phyloP scores from a whole-genome alignment of 83 land plant species.

The Picea engelmannii region DNA sequence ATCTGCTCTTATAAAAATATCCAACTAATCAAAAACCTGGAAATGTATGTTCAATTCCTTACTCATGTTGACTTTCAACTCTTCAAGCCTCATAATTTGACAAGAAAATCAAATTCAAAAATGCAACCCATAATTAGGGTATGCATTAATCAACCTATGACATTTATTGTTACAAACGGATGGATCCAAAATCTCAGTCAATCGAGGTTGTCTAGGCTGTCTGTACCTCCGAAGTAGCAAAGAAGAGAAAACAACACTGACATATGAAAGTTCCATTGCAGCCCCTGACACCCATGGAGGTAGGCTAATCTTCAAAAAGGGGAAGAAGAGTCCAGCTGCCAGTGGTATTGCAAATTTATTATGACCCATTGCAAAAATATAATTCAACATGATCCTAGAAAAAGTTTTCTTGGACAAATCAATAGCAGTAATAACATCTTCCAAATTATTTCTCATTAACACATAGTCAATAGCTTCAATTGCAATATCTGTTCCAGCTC shows the following conservation, averaged over 20 bases:
- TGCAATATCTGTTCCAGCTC: not conserved
- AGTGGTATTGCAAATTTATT: constrained; percentile 88
- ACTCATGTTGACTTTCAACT: no score
- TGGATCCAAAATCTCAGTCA: constrained; percentile 68
- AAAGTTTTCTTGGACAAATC: constrained; percentile 94
- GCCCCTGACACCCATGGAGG: constrained; percentile 99
- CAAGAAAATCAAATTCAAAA: not conserved
- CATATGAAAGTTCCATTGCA: constrained; percentile 93
- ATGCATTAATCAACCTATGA: not conserved
- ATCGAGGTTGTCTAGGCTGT: constrained; percentile 70
- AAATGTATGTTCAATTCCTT: no score
- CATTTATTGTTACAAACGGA: not conserved
- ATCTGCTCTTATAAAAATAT: no score
- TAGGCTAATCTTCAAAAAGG: constrained; percentile 51
- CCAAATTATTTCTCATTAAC: constrained; percentile 85
- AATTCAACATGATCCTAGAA: constrained; percentile 76
- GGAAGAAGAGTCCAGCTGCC: constrained; percentile 88
- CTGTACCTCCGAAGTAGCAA: constrained; percentile 76
- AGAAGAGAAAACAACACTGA: constrained; percentile 94
- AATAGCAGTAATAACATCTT: constrained; percentile 94
- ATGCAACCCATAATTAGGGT: not conserved
- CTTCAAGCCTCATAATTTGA: not conserved
- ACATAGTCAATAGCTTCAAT: constrained; percentile 36
- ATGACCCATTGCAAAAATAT: constrained; percentile 94
- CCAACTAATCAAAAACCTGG: no score